A percentile compares a stretch with the other conserved stretches of the same genome.
phyloP scores from a whole-genome alignment of 495 filamentous ascomycete genomes.

The Annulohypoxylon maeteangense region DNA sequence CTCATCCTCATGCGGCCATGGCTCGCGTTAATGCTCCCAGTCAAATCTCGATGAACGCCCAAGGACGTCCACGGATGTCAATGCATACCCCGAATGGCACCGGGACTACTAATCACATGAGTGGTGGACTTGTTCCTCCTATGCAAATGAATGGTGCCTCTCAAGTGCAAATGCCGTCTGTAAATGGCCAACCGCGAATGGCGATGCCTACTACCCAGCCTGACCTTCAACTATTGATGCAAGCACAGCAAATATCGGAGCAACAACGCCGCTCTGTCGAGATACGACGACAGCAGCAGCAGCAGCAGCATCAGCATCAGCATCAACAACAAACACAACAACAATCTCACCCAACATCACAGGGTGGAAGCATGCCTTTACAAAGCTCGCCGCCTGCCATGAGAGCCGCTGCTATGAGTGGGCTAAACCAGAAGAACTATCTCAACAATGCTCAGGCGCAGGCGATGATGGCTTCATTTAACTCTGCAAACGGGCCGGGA shows the following conservation, averaged over 20 bases:
- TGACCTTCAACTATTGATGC: slow-evolving; percentile 64
- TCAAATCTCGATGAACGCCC: slow-evolving; percentile 51
- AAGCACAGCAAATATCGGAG: slow-evolving; percentile 69
- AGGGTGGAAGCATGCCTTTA: slow-evolving; percentile 45
- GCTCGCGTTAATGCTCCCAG: slow-evolving; percentile 51
- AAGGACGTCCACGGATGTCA: slow-evolving; percentile 52
- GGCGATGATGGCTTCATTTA: slow-evolving; percentile 57
- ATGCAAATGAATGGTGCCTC: slow-evolving; percentile 76
- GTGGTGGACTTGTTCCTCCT: slow-evolving; percentile 61
- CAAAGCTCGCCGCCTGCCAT: slow-evolving; percentile 54
- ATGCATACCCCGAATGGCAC: slow-evolving; percentile 57
- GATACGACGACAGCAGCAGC: slow-evolving; percentile 61
- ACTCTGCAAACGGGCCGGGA: slow-evolving; percentile 49
- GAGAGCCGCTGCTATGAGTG: slow-evolving; percentile 61
- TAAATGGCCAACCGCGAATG: slow-evolving; percentile 68
- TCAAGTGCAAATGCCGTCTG: slow-evolving; percentile 74
- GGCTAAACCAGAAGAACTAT: slow-evolving; percentile 61
- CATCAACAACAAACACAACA: slow-evolving; percentile 51
- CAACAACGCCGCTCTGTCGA: slow-evolving; percentile 68
- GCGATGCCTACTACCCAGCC: slow-evolving; percentile 72
- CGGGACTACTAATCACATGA: slow-evolving; percentile 55
- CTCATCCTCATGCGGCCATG: slow-evolving; percentile 50
- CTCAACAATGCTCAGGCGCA: slow-evolving; percentile 56
- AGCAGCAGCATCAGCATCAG: slow-evolving; percentile 54
- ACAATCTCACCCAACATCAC: slow-evolving; percentile 52